Conservation (phyloP, 2,329 filamentous ascomycete species). For the Aspergillus nomiae region DNA sequence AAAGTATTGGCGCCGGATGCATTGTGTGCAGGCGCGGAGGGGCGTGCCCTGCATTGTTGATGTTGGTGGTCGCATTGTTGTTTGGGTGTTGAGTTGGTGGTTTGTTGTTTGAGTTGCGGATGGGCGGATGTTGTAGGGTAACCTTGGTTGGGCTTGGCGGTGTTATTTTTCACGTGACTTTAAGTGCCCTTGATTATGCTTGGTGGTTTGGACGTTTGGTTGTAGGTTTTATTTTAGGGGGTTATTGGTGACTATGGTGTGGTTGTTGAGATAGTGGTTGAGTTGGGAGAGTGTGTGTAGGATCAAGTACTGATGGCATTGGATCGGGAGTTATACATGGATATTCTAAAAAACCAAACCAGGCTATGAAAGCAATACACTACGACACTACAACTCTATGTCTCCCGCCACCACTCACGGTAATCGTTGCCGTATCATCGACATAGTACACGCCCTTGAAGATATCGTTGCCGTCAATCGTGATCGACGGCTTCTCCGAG, state of each 20-base stretch:
- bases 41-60: conserved; percentile 16
- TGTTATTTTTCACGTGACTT: neutral
- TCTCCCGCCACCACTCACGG: conserved; percentile 24
- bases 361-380: conserved; percentile 13
- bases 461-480: conserved; percentile 24
- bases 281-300: neutral
- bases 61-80: conserved; percentile 16
- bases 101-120: neutral
- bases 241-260: neutral
- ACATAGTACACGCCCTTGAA: conserved; percentile 20
- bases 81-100: neutral
- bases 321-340: neutral
- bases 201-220: neutral
- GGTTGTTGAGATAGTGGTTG: neutral
- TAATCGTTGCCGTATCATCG: conserved; percentile 22
- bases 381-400: conserved; percentile 27
- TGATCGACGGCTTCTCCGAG: conserved; percentile 26
- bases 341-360: neutral
- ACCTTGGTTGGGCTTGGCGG: neutral
- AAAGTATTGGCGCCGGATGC: conserved; percentile 25
- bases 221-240: neutral
- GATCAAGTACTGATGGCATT: neutral
- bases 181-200: neutral
- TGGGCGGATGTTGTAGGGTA: neutral
- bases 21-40: conserved; percentile 31